Base-by-base conservation (phyloP, 2,329 filamentous ascomycete genomes). In the Nemania sp. region DNA sequence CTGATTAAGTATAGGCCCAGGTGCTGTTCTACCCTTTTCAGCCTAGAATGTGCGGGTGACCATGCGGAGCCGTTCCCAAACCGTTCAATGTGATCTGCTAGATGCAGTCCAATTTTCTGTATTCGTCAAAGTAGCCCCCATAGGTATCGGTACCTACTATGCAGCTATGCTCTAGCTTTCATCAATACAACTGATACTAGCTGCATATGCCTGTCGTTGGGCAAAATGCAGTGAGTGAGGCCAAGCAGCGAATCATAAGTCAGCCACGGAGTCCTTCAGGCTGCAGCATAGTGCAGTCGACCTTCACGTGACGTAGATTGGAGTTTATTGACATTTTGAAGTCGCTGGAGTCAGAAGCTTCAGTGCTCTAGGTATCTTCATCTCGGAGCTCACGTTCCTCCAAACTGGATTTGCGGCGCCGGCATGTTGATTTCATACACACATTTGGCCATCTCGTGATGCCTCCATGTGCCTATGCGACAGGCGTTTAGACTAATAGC, bases 21-120 rank as follows among this genome's bases (percentile, higher is more conserved):
- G 51, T 46, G 40, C 37, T 45, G 29, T 51, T 49, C 56, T 58
- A 52, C 62, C 58, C 29, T 53, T 58, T 61, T 64, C 58, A 50
- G 58, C 56, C 54, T 54, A 58, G 52, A 37, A 57, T 42, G 34
- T 59, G 58, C 45, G 48, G 43, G 48, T 49, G 48, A 46, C 48
- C 39, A 56, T 46, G 59, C 48, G 43, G 58, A 64, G 45, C 58
- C 42, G 62, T 53, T 56, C 59, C 61, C 61, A 52, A 56, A 63
- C 59, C 57, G 57, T 53, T 60, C 52, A 57, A 62, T 62, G 46
- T 47, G 25, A 29, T 29, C 25, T 29, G 25, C 25, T 29, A 29
- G 25, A 17, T 25, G 42, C 47, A 21, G 17, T 47, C 46, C 39
- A 48, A 52, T 29, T 47, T 37, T 47, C 32, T 29, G 25, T 29